Percentiles rank a stretch among this genome's conserved stretches.
Evolutionary conservation across 805 yeast genomes (phyloP).

Genomic region (Ogataea wickerhamii): DNA sequence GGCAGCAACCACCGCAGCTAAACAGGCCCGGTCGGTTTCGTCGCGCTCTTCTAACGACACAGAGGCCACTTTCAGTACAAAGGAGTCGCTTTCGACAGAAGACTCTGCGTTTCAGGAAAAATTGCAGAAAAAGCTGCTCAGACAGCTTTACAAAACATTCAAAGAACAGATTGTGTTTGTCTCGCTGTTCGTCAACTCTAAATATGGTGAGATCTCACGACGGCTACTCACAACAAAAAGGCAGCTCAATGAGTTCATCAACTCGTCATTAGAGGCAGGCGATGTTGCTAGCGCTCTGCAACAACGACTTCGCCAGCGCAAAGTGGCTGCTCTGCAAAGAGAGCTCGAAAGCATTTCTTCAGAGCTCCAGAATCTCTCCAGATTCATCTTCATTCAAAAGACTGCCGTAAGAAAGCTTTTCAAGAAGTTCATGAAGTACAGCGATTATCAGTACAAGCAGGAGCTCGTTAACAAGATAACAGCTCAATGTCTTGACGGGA

Average conservation of each 20-base stretch:
- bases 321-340: constrained; percentile 25
- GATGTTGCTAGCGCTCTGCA: constrained; percentile 7
- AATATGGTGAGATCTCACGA: constrained; percentile 64
- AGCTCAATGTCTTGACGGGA: constrained; percentile 28
- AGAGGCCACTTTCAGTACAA: constrained; percentile 8
- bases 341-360: constrained; percentile 42
- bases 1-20: constrained; percentile 42
- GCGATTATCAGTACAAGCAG: constrained; percentile 30
- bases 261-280: constrained; percentile 10
- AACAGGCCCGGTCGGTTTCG: constrained; percentile 11
- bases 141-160: constrained; percentile 41
- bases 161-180: constrained; percentile 58
- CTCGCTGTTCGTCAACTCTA: constrained; percentile 60
- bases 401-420: constrained; percentile 70
- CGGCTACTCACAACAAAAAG: constrained; percentile 31
- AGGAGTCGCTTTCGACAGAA: constrained; percentile 2
- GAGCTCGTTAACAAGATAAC: constrained; percentile 33
- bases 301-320: constrained; percentile 21
- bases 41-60: constrained; percentile 18
- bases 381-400: constrained; percentile 69
- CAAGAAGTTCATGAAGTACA: constrained; percentile 60
- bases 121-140: constrained; percentile 22
- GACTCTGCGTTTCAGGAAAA: constrained; percentile 11
- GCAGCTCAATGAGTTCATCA: constrained; percentile 26
- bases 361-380: constrained; percentile 61